Base-by-base conservation (phyloP, 116 monocot species). In the Iris pallida region DNA sequence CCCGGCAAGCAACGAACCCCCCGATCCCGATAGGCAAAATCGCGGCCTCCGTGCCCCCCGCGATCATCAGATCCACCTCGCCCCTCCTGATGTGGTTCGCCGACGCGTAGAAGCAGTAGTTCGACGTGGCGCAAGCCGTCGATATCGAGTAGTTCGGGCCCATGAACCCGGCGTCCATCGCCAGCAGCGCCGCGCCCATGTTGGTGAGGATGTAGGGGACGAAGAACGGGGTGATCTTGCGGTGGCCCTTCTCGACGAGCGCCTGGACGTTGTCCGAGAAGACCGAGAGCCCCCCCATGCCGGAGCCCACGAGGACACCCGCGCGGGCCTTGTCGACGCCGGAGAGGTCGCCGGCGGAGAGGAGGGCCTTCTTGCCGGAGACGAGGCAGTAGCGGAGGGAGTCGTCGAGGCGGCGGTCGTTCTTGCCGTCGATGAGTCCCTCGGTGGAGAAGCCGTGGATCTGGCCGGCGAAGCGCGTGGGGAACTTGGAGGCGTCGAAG, bases 1-100 rank as follows among this genome's bases (percentile, higher is more conserved):
- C 91, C 47, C 95, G 78, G 71, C 91, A 95, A 9, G 95, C 95
- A 18, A 91, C 79, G 74, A 95, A 95, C 18, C 95, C 95, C 4
- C 95, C 95, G 42, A 95, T 68, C 1, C 95, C 95, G 75, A 91
- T 95, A 4, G 95, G 95, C 72, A 95, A 75, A 66, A 95, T 86
- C 42, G 95, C 83, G 66, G 95, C 95, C 76, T 95, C 95, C 61
- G 91, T 86, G 17, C 95, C 95, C 65, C 95, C 95, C 66, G 91
- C 88, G 20, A 95, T 40, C 86, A 95, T 95, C 51, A 95, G 45
- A 79, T 95, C 95, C 69, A 78, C 88, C 54, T 95, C 91, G 4
- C 95, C 95, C 15, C 88, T 68, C 7, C 95, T 69, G 30, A 91
- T 95, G 64, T 91, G 95, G 70, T 95, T 95, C 2, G 95, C 95